Base-by-base conservation (phyloP, 2,329 filamentous ascomycete species). In the Venturia pyrina region DNA sequence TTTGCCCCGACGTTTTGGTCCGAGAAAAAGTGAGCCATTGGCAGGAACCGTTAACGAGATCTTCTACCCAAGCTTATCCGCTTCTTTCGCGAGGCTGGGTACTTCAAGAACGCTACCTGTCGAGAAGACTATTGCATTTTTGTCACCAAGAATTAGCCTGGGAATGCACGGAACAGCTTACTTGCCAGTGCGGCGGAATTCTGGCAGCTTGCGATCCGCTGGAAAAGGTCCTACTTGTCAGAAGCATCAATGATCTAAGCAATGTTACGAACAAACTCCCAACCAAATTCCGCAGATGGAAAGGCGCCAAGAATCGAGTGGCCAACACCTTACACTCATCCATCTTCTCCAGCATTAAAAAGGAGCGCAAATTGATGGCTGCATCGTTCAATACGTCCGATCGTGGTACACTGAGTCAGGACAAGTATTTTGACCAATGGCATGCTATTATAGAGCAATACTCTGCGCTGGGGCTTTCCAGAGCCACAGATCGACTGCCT, bases 31-130 rank as follows among this genome's bases (percentile, higher is more conserved):
- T 40, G 37, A 48, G 61, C 37, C 57, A 37, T 60, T 63, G 37
- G 61, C 43, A 63, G n/a, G 37, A 15, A 21, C 46, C 46, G 8
- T 37, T n/a, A 32, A 43, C 37, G 28, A 63, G n/a, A 7, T 37
- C 21, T 63, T 37, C 65, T 3, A n/a, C 46, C 3, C 19, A 64
- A 2, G 37, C 21, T 4, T 67, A 56, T 24, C 65, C 60, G 28
- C 65, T 69, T 53, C 53, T 65, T 28, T 65, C 50, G 21, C 57
- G 68, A 62, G 68, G 37, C 7, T 68, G 68, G 64, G 66, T 65
- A 17, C 59, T 68, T 57, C 66, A 69, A 63, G 63, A 65, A 28
- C 66, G 66, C 32, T 32, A 32, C 41, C 44, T 40, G 15, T 53
- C 44, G 2, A 21, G 15, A 8, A 63, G 63, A 65, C 8, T 69